Conservation (phyloP, 495 filamentous ascomycete genomes). For the Podospora pseudoanserina region DNA sequence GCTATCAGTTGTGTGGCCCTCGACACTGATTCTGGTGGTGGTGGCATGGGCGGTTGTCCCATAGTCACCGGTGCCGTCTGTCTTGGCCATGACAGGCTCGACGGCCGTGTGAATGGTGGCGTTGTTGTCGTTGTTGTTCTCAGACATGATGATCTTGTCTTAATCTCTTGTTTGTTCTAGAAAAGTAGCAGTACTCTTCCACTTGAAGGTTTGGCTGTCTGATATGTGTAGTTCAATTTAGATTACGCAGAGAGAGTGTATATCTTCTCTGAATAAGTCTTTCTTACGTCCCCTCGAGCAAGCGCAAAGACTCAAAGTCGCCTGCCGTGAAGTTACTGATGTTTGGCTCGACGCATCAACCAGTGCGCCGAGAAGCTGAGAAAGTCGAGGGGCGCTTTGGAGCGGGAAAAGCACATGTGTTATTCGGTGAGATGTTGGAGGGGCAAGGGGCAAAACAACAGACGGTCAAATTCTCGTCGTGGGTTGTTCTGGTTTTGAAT, state of each 20-base stretch:
- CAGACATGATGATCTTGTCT: slow-evolving; percentile 1
- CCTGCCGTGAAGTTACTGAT: slow-evolving; percentile 40
- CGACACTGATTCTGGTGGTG: background rate
- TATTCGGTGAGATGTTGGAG: background rate
- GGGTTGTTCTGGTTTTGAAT: background rate
- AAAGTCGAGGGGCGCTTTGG: slow-evolving; percentile 14
- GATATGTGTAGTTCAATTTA: background rate
- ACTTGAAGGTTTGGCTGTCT: background rate
- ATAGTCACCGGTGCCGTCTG: slow-evolving; percentile 19
- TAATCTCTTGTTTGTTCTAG: background rate
- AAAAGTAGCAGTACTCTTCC: background rate
- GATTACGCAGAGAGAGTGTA: slow-evolving; percentile 6
- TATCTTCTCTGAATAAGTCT: slow-evolving; percentile 39
- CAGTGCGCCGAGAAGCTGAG: slow-evolving; percentile 26
- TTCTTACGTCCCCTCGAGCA: slow-evolving; percentile 50
- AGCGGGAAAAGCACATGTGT: slow-evolving; percentile 26
- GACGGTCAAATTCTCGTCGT: background rate
- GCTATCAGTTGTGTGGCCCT: background rate
- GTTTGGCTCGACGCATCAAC: slow-evolving; percentile 33
- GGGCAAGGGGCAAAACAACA: background rate
- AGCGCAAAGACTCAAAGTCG: slow-evolving; percentile 64
- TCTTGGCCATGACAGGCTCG: slow-evolving; percentile 7
- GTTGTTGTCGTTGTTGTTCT: background rate
- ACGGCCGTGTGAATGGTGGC: background rate
- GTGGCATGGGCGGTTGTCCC: slow-evolving; percentile 5